Percentiles rank a stretch among this genome's conserved stretches.
These are phyloP conservation scores for Catharanthus roseus DNA, from an alignment of 257 asterid genomes.

Conservation along the genomic window DNA sequence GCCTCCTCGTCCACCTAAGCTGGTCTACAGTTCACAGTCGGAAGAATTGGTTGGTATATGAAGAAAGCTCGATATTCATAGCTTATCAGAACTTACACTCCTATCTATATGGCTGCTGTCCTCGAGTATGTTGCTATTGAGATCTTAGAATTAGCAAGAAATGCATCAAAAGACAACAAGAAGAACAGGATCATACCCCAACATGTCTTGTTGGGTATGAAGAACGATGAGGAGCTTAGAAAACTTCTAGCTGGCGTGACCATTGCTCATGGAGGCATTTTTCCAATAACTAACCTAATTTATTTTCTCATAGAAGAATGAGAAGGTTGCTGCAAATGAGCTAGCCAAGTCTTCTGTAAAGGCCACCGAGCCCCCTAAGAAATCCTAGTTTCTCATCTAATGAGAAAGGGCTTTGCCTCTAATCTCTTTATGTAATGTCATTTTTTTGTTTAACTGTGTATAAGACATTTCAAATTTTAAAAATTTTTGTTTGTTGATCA, in stretches of 20 bases:
- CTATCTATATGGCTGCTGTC: slow-evolving; percentile 4
- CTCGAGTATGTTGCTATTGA: slow-evolving; percentile 3
- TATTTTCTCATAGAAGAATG: too few species aligned
- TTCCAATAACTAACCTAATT: background rate
- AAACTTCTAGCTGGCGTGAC: slow-evolving; percentile 5
- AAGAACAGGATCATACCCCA: slow-evolving; percentile 5
- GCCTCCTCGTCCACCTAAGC: background rate
- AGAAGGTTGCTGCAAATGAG: slow-evolving; percentile 1
- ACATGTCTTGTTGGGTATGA: background rate
- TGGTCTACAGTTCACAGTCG: slow-evolving; percentile 1
- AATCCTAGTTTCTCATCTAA: background rate
- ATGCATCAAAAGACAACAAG: slow-evolving; percentile 9
- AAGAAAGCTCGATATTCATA: slow-evolving; percentile 3
- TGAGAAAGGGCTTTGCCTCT: background rate
- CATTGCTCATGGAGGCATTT: too few species aligned
- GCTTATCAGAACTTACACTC: background rate
- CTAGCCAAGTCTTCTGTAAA: background rate
- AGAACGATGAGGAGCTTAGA: slow-evolving; percentile 9
- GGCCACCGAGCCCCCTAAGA: slow-evolving; percentile 7
- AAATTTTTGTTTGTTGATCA: too few species aligned
- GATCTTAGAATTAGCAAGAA: background rate
- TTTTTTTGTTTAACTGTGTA: too few species aligned
- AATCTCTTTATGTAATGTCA: too few species aligned
- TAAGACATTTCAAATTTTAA: too few species aligned
- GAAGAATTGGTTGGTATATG: slow-evolving; percentile 2